phyloP scores from a whole-genome alignment of 1,284 basidiomycete species.

The Microbotryum violaceum region DNA sequence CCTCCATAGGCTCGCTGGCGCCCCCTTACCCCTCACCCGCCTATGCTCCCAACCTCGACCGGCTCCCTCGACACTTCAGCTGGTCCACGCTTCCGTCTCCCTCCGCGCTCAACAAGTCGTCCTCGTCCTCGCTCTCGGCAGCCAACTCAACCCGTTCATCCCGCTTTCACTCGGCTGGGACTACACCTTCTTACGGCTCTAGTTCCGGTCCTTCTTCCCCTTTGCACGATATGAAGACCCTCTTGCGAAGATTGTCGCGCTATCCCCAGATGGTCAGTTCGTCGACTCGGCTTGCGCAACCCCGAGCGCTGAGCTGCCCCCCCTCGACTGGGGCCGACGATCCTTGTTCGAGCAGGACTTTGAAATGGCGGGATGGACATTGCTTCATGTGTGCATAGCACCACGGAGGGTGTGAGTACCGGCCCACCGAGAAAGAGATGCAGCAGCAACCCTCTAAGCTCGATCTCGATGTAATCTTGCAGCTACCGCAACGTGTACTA shows the following conservation, averaged over 20 bases:
- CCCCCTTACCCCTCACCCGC: background rate
- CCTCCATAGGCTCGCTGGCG: background rate
- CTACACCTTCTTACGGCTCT: no score
- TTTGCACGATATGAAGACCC: conserved; percentile 17
- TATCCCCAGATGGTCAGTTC: conserved; percentile 25
- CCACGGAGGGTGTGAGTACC: conserved; percentile 76
- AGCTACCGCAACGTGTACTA: conserved; percentile 79
- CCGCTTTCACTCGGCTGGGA: no score
- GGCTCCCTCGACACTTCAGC: no score
- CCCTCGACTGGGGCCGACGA: background rate
- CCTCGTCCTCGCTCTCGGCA: no score
- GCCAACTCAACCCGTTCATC: no score
- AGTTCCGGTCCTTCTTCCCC: no score
- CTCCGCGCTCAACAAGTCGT: no score
- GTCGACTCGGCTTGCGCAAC: background rate
- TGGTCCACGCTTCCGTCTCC: no score
- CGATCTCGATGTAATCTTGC: background rate
- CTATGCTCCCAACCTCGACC: conserved; percentile 16
- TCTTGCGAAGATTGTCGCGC: conserved; percentile 18
- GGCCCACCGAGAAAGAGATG: background rate
- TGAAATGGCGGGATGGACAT: conserved; percentile 85
- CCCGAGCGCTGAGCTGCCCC: background rate
- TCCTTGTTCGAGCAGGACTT: conserved; percentile 60
- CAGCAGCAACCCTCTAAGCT: background rate
- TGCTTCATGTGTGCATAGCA: conserved; percentile 82